Evolutionary conservation across 2,329 filamentous ascomycete species (phyloP), one percentile per base, ranked within the genome.

Genomic region (Thelonectria olida): DNA sequence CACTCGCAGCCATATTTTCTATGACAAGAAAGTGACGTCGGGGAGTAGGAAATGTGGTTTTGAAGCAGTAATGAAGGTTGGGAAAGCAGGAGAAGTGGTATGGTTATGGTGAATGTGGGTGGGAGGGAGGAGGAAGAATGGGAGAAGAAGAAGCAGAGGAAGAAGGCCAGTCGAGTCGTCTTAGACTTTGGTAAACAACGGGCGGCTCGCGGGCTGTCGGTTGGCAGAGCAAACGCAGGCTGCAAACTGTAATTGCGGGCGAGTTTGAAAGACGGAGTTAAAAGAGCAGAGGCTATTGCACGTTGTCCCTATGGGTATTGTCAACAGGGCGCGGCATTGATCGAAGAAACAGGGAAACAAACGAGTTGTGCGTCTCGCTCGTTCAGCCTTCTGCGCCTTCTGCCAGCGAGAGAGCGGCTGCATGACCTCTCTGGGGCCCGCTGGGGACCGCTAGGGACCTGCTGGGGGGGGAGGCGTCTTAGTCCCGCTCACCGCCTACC

Each of bases 1-100:
- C 78, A 68, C 73, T 80, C 42, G 79, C 73, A 54, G 78, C 78
- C 79, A 81, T 81, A 68, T 52, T 63, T 60, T 34, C 31, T 34
- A 10, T 10, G 5, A 6, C 5, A 2, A 15, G 10, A 34, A 59
- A 55, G 20, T 52, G 28, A 15, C 58, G 36, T 38, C 27, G 48
- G 22, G 58, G 36, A 19, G 31, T 31, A 27, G 45, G 51, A 53
- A 22, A 36, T 55, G 45, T 39, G 41, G 15, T 13, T 34, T 36
- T 38, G 34, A 15, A 7, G 22, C 8, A 17, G 42, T 17, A 27
- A 12, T 7, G 42, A 27, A n/a, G 10, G 13, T n/a, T 15, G 22
- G 27, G 9, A 17, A 50, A n/a, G 50, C 44, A 27, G 12, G 53
- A 28, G 10, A 10, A 45, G 42, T 13, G 6, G 20, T 19, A 17